Evolutionary conservation across 1,139 yeast genomes (phyloP), one percentile per base, ranked within the genome.

Genomic region (Tardiomyces depauwii): DNA sequence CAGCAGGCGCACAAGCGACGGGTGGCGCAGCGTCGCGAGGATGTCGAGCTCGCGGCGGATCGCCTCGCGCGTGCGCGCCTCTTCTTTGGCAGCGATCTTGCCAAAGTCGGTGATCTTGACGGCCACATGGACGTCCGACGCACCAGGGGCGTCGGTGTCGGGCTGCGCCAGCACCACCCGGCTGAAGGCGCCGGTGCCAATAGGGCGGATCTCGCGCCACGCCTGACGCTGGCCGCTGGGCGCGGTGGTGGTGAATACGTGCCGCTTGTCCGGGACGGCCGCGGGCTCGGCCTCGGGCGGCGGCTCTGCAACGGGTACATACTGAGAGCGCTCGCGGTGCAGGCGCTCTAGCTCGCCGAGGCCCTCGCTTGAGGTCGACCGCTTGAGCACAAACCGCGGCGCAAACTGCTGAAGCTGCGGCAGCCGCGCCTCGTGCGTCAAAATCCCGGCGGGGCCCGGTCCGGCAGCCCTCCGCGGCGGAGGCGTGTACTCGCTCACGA

Each of bases 11-110:
- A 68, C 59, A 64, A 73, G 38, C 65, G 78, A 62, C 60, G 82
- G 62, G 61, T 61, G 58, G 64, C 52, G 46, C 57, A 70, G 49
- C 40, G 52, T 51, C 46, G 59, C 48, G 49, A 91, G 68, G 12
- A 88, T 77, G 41, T 77, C 80, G 39, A 89, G 63, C 60, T 91
- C 98, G 51, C 97, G 73, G 33, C 73, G 70, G 42, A 89, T 68
- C 16, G 89, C 84, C 48, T 79, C 77, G 56, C 82, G 86, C 50
- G 86, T 65, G 41, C 83, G 66, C 9, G 72, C 66, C n/a, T 72
- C 63, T 2, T 73, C 66, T 2, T 56, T 56, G 2, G 59, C 53
- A 5, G 55, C 43, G 39, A 49, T 41, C 16, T 42, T 42, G 12
- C 51, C 53, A 14, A 67, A 53, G 23, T 58, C 54, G 14, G 66